Evolutionary conservation across 768 basidiomycete species (phyloP).

Genomic region (Boletus rufocinnamomeus): DNA sequence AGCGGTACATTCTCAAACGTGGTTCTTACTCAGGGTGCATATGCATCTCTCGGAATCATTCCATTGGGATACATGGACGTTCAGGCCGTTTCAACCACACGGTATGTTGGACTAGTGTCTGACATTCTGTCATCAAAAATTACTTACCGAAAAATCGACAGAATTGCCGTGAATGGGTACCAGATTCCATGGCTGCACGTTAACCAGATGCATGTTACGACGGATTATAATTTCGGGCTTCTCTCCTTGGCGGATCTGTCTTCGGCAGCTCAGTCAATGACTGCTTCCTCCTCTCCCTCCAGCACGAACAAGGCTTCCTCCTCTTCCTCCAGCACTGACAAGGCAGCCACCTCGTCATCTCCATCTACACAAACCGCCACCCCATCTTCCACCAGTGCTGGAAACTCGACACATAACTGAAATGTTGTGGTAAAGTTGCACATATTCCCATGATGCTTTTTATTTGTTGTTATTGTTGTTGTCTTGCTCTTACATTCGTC

Average conservation of each 20-base stretch:
- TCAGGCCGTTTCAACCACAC: constrained; percentile 45
- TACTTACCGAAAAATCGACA: constrained; percentile 11
- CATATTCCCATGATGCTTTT: background rate
- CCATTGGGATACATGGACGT: constrained; percentile 57
- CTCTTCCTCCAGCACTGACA: background rate
- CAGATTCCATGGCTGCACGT: constrained; percentile 67
- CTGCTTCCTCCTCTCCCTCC: background rate
- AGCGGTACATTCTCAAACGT: constrained; percentile 62
- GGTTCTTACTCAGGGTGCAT: constrained; percentile 57
- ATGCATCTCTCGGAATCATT: constrained; percentile 57
- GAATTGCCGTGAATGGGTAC: constrained; percentile 57
- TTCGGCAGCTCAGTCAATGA: constrained; percentile 17
- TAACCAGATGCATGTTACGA: constrained; percentile 52
- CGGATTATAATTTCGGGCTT: constrained; percentile 40
- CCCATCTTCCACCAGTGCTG: background rate
- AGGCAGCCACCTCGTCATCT: background rate
- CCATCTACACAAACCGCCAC: background rate
- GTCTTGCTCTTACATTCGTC: constrained; percentile 1
- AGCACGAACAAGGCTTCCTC: background rate
- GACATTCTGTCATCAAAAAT: background rate
- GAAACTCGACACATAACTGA: constrained; percentile 13
- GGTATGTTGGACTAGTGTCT: constrained; percentile 25
- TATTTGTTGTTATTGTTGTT: background rate
- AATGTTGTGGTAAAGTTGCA: background rate
- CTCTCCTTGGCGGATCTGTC: constrained; percentile 24